Base-by-base conservation (phyloP, 139 green algal genomes). In the Diplosphaera chodatii region DNA sequence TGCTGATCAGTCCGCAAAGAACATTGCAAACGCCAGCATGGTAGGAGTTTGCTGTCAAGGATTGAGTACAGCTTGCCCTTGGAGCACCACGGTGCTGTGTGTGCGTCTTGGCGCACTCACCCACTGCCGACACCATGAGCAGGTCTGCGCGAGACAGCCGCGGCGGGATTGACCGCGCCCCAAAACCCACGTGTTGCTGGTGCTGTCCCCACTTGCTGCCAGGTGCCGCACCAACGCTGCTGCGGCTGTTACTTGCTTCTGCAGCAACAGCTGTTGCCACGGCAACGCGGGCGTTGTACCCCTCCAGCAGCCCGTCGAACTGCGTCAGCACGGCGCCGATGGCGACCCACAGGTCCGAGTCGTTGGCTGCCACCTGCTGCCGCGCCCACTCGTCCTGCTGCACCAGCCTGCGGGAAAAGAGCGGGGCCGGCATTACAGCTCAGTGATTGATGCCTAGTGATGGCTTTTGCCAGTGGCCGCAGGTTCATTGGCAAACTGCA, bases 271-370 rank as follows among this genome's bases (percentile, higher is more conserved):
- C 64, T 16, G 48, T 25, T 3, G 48, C 48, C 48, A 18, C 48
- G 48, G 16, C 8, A 18, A 59, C 48, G 1, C 70, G 32, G 25
- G 66, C 69, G 27, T 81, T 32, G 68, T 90, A 93, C 13, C 88
- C 88, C 16, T 68, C 73, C 22, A 88, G 75, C 48, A 93, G 29
- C 0, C 88, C 88, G 20, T 92, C 80, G 65, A 89, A 88, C 69
- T 93, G 88, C 1, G 56, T 33, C 40, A 87, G 32, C 40, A 86
- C 34, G 56, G 87, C 66, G 10, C 71, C 83, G 10, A 86, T 63
- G 28, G 76, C 48, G 27, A 69, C 40, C 85, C 83, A 89, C 27
- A 74, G 86, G 40, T 69, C 37, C 28, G 33, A 62, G 28, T 32
- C 4, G 40, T 74, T 48, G 3, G 30, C 30, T 27, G 55, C 55